Base-by-base conservation (phyloP, 805 yeast species). In the Candida awuae region DNA sequence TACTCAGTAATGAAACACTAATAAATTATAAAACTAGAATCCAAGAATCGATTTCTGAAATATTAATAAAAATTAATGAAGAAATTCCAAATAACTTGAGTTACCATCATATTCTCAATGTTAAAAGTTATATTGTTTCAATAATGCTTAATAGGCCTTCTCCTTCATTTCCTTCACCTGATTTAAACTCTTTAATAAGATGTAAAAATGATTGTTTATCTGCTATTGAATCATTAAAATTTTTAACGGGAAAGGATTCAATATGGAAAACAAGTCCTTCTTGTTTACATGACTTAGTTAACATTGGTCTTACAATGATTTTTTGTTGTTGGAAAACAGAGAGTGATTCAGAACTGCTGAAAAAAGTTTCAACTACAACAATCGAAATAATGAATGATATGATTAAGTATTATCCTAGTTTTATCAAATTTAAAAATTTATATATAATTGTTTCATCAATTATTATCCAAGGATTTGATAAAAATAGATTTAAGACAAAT, bases 241-340 rank as follows among this genome's bases (percentile, higher is more conserved):
- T 32, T 17, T 42, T 52, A 29, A 25, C 44, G 1, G 6, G 14
- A 7, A 13, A 14, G 10, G 25, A 34, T 12, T 21, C 22, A 15
- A 48, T 46, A 4, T 52, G 53, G 53, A 38, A 37, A 23, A 41
- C 45, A 1, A 43, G 45, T 13, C 55, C 56, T 4, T 33, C 44
- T 14, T 47, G 47, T 35, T 37, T 52, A n/a, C 56, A 52, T 36
- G 54, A 52, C 35, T 35, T 50, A 9, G 47, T 52, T 8, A 49
- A 50, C 8, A 39, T 46, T 17, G 54, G 55, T 3, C 39, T 52
- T 13, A 46, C 56, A 1, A 52, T 51, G 53, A 43, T 51, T 12
- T 52, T 48, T 26, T 52, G 56, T 28, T 49, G 51, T 14, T 51
- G 55, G 55, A 44, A 54, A 23, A 19, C 45, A 7, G 55, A 52